Percentiles rank a stretch among this genome's conserved stretches.
These are phyloP conservation scores for Penicillium mononematosum DNA, from an alignment of 495 filamentous ascomycete species.

Conservation along the genomic window DNA sequence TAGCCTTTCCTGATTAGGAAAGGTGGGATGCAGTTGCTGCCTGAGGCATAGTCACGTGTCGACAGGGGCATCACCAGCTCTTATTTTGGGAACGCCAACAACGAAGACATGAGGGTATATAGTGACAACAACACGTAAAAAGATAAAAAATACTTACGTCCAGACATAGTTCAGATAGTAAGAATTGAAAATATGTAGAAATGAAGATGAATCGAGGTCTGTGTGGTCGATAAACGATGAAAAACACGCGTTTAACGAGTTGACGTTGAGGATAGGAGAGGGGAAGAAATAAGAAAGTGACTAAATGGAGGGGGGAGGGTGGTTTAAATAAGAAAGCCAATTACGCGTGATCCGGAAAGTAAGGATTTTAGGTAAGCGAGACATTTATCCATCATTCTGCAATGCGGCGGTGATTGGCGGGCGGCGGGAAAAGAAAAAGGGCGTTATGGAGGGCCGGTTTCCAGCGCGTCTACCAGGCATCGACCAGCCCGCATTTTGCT, in stretches of 20 bases:
- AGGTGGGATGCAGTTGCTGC: conserved; percentile 7
- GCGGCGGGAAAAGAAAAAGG: conserved; percentile 36
- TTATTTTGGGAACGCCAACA: background rate
- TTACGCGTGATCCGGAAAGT: conserved; percentile 28
- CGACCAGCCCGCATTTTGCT: conserved; percentile 26
- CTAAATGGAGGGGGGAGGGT: conserved; percentile 21
- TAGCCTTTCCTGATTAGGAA: conserved; percentile 12
- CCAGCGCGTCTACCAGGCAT: conserved; percentile 30
- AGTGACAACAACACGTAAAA: conserved; percentile 13
- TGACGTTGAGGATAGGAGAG: conserved; percentile 19
- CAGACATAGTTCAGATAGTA: conserved; percentile 71
- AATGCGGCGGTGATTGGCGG: conserved; percentile 44
- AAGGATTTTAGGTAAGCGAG: conserved; percentile 27
- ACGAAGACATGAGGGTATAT: conserved; percentile 22
- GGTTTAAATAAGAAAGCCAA: conserved; percentile 28
- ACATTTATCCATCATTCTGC: conserved; percentile 32
- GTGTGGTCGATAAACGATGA: conserved; percentile 20
- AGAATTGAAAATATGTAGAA: background rate
- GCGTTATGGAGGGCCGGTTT: conserved; percentile 48
- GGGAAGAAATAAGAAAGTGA: conserved; percentile 21
- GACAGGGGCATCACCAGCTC: conserved; percentile 7
- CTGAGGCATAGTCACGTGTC: conserved; percentile 11
- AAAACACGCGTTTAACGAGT: conserved; percentile 33
- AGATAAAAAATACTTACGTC: conserved; percentile 69
- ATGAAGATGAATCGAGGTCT: conserved; percentile 14